phyloP scores from a whole-genome alignment of 1,284 basidiomycete genomes.

The Porogramme epimiltina region DNA sequence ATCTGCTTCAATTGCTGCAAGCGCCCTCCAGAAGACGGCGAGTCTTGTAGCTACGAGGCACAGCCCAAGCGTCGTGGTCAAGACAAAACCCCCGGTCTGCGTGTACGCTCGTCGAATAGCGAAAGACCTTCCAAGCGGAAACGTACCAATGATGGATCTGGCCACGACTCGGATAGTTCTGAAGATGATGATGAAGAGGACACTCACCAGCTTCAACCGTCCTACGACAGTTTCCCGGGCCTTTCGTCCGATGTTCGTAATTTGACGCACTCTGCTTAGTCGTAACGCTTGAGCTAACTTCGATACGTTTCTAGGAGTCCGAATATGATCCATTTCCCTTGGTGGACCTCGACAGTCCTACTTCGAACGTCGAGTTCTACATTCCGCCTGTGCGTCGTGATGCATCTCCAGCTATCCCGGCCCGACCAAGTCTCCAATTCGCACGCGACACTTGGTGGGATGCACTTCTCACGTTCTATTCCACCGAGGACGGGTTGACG shows the following conservation, averaged over 20 bases:
- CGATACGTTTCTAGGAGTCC: background rate
- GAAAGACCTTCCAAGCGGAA: constrained; percentile 5
- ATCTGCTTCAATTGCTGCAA: constrained; percentile 68
- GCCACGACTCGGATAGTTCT: constrained; percentile 5
- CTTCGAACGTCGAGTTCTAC: background rate
- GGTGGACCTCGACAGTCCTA: constrained; percentile 7
- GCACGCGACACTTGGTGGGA: constrained; percentile 24
- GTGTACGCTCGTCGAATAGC: constrained; percentile 44
- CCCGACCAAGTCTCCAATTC: constrained; percentile 16
- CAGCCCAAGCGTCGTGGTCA: constrained; percentile 74
- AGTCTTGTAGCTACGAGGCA: constrained; percentile 52
- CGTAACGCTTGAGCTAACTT: background rate
- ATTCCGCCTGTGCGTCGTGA: background rate
- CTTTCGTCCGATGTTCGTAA: constrained; percentile 7
- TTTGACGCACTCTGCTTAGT: background rate
- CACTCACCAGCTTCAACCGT: background rate
- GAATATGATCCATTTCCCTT: constrained; percentile 20
- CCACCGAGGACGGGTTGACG: constrained; percentile 10
- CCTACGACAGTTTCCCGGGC: constrained; percentile 4
- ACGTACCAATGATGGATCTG: background rate
- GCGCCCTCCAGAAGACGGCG: constrained; percentile 35
- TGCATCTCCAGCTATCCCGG: constrained; percentile 3
- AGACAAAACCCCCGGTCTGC: constrained; percentile 71
- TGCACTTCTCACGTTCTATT: constrained; percentile 18
- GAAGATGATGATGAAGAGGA: background rate